phyloP scores from a whole-genome alignment of 148 eudicot genomes.

The Agrostemma githago region DNA sequence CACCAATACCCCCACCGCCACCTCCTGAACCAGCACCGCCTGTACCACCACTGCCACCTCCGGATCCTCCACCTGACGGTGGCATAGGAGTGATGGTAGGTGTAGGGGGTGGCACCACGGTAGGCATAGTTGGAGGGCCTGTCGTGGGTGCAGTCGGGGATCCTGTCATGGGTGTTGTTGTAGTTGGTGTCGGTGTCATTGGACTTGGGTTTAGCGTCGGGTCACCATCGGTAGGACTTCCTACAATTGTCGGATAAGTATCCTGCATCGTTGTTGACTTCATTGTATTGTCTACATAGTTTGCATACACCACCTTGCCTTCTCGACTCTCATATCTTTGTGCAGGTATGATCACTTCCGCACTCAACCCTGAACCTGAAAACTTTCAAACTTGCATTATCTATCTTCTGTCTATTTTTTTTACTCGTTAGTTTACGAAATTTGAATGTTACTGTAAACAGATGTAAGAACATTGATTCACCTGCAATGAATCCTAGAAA shows the following conservation, averaged over 20 bases:
- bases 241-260: constrained; percentile 24
- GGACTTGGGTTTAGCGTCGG: constrained; percentile 37
- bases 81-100: constrained; percentile 35
- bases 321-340: constrained; percentile 29
- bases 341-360: constrained; percentile 36
- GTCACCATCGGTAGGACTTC: constrained; percentile 18
- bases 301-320: constrained; percentile 16
- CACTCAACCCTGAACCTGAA: constrained; percentile 61
- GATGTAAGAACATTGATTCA: constrained; percentile 18
- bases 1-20: neutral
- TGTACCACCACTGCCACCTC: neutral
- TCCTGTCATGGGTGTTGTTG: constrained; percentile 9
- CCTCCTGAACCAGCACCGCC: neutral
- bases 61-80: constrained; percentile 23
- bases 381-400: neutral
- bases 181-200: constrained; percentile 26
- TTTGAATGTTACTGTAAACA: neutral
- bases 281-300: constrained; percentile 9
- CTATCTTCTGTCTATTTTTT: neutral
- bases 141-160: constrained; percentile 1
- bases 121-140: constrained; percentile 16
- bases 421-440: too few species aligned
- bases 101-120: constrained; percentile 22
- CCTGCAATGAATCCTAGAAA: constrained; percentile 50
- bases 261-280: constrained; percentile 18